A percentile compares a stretch with the other conserved stretches of the same genome.
These are phyloP conservation scores for Lactarius trivialis DNA, from an alignment of 768 basidiomycete genomes.

Conservation along the genomic window DNA sequence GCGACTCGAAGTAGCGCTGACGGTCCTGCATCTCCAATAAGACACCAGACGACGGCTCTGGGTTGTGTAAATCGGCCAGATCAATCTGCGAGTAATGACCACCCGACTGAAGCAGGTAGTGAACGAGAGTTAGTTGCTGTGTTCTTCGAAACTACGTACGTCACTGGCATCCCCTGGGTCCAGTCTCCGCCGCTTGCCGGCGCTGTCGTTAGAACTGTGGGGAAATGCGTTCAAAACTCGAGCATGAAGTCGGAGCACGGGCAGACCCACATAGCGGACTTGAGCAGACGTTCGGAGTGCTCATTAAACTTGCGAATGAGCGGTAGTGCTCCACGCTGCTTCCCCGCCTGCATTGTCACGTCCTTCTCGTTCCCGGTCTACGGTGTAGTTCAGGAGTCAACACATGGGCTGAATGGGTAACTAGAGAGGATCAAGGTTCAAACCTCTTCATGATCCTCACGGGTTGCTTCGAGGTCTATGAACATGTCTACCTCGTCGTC, in stretches of 20 bases:
- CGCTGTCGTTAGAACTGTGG: conserved; percentile 41
- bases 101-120: conserved; percentile 23
- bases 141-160: conserved; percentile 30
- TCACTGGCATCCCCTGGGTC: conserved; percentile 35
- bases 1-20: conserved; percentile 75
- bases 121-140: background rate
- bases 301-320: conserved; percentile 97
- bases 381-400: background rate
- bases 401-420: background rate
- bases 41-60: conserved; percentile 59
- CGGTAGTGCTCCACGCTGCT: conserved; percentile 80
- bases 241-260: conserved; percentile 7
- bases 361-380: conserved; percentile 89
- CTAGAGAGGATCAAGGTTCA: conserved; percentile 5
- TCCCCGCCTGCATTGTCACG: conserved; percentile 92
- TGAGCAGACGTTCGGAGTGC: conserved; percentile 85
- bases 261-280: conserved; percentile 61
- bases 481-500: conserved; percentile 67
- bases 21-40: conserved; percentile 82
- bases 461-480: conserved; percentile 81
- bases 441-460: conserved; percentile 89
- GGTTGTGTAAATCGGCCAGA: conserved; percentile 76
- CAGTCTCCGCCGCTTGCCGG: conserved; percentile 55
- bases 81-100: conserved; percentile 57
- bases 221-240: conserved; percentile 2